A percentile compares a stretch with the other conserved stretches of the same genome.
These are phyloP conservation scores for Verticillium tricorpus DNA, from an alignment of 2,329 filamentous ascomycete genomes.

Conservation along the genomic window DNA sequence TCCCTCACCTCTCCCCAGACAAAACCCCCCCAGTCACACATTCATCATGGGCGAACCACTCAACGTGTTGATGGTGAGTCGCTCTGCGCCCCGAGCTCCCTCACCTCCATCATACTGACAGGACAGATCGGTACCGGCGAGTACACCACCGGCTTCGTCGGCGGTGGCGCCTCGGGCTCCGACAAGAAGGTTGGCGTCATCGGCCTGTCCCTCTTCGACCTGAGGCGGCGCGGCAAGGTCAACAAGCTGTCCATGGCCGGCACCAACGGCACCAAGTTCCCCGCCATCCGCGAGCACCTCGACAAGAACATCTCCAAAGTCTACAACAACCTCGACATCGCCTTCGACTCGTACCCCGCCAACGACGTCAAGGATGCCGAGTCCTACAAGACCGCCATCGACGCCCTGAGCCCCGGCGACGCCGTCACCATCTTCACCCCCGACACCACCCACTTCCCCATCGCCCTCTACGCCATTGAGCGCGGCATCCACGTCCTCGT, in stretches of 20 bases:
- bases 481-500: slow-evolving; percentile 85
- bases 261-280: slow-evolving; percentile 83
- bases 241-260: slow-evolving; percentile 84
- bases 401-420: slow-evolving; percentile 73
- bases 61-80: slow-evolving; percentile 63
- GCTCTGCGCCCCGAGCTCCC: not conserved
- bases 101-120: not conserved
- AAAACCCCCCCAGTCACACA: not conserved
- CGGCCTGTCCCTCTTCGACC: slow-evolving; percentile 82
- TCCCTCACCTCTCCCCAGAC: not conserved
- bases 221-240: slow-evolving; percentile 84
- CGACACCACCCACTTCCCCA: slow-evolving; percentile 87
- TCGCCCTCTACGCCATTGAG: slow-evolving; percentile 88
- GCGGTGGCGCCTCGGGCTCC: slow-evolving; percentile 73
- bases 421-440: slow-evolving; percentile 96
- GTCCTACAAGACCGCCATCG: slow-evolving; percentile 85
- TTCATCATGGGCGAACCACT: slow-evolving; percentile 38
- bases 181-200: slow-evolving; percentile 98
- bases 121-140: slow-evolving; percentile 80
- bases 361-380: slow-evolving; percentile 71
- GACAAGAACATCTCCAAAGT: slow-evolving; percentile 80
- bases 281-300: slow-evolving; percentile 86
- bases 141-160: slow-evolving; percentile 94
- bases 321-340: slow-evolving; percentile 86
- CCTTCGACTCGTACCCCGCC: slow-evolving; percentile 77